phyloP scores from a whole-genome alignment of 768 basidiomycete species.

The Zangia roseola region DNA sequence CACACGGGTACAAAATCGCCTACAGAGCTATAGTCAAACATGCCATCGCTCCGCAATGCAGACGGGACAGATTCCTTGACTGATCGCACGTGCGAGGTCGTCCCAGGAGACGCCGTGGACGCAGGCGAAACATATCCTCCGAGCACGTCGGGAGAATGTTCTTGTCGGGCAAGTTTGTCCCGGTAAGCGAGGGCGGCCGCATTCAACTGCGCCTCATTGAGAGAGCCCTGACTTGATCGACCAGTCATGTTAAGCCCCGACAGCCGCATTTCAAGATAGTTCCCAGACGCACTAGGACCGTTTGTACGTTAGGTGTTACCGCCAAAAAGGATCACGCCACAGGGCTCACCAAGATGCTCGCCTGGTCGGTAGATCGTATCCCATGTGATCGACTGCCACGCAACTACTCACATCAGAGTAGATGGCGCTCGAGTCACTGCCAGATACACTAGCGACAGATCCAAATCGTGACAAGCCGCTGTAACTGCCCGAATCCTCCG shows the following conservation, averaged over 20 bases:
- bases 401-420: constrained; percentile 45
- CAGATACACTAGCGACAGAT: constrained; percentile 58
- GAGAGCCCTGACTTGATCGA: constrained; percentile 33
- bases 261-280: constrained; percentile 28
- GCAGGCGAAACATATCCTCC: constrained; percentile 43
- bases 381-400: constrained; percentile 30
- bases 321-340: constrained; percentile 19
- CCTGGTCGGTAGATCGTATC: constrained; percentile 33
- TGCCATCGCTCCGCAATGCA: constrained; percentile 21
- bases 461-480: constrained; percentile 52
- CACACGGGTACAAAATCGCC: neutral
- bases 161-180: constrained; percentile 27
- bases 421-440: constrained; percentile 57
- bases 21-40: constrained; percentile 30
- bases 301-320: constrained; percentile 20
- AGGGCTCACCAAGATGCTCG: constrained; percentile 31
- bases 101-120: constrained; percentile 43
- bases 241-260: constrained; percentile 31
- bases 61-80: constrained; percentile 24
- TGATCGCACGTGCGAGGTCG: constrained; percentile 31
- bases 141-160: constrained; percentile 17
- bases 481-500: constrained; percentile 52
- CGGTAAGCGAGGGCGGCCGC: constrained; percentile 21
- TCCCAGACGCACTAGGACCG: constrained; percentile 29
- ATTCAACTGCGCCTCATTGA: constrained; percentile 29